phyloP scores from a whole-genome alignment of 208 protist species.

The Phytomonas serpens region DNA sequence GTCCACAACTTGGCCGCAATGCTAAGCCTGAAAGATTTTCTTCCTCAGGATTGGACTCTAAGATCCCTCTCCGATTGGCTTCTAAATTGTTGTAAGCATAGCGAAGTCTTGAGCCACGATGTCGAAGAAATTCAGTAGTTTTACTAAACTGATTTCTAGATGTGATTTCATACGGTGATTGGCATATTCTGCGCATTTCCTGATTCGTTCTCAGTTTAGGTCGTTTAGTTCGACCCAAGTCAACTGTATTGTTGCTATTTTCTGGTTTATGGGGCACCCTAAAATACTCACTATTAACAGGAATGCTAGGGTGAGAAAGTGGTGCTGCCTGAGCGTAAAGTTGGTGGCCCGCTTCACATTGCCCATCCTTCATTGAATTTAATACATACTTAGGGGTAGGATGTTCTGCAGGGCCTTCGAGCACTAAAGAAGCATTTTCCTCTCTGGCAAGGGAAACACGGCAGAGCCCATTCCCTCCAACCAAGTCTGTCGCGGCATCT shows the following conservation, averaged over 20 bases:
- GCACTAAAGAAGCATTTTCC: background rate
- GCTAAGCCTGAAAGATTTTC: background rate
- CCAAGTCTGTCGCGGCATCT: background rate
- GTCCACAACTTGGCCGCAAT: background rate
- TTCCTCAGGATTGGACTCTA: background rate
- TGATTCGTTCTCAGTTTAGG: background rate
- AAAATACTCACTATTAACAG: background rate
- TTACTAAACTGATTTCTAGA: background rate
- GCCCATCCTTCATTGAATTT: background rate
- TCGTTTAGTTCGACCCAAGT: background rate
- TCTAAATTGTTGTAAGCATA: background rate
- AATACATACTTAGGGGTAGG: background rate
- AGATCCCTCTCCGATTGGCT: background rate
- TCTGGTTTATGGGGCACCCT: conserved; percentile 1
- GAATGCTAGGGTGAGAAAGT: background rate
- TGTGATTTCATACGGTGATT: background rate
- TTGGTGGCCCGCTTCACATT: background rate
- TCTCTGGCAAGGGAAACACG: background rate
- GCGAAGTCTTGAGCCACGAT: background rate
- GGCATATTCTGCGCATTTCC: background rate
- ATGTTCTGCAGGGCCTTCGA: background rate
- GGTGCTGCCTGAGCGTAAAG: background rate
- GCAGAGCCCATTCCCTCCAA: background rate
- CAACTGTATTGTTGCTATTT: background rate
- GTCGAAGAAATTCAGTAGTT: background rate